Percentiles rank a stretch among this genome's conserved stretches.
Conservation (phyloP, 2,329 filamentous ascomycete genomes). For the Verticillium albo-atrum region DNA sequence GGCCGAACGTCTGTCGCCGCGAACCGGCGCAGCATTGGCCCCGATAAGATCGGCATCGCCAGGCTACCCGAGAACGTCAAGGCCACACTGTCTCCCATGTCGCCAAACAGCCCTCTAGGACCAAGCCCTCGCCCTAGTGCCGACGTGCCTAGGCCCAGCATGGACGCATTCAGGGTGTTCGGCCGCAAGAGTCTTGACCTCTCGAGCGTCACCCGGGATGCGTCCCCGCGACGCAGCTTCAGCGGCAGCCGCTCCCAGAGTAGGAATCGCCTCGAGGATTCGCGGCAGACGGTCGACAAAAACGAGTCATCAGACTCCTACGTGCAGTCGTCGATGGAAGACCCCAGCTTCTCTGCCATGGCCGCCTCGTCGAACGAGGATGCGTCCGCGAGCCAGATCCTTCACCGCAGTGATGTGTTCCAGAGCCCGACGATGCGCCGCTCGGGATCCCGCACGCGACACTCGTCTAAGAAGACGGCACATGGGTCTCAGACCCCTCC, state of each 20-base stretch:
- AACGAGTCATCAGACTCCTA: slow-evolving; percentile 71
- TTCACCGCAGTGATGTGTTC: slow-evolving; percentile 84
- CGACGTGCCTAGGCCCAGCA: slow-evolving; percentile 48
- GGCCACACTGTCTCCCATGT: slow-evolving; percentile 54
- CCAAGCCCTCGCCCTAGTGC: slow-evolving; percentile 51
- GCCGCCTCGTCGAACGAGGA: slow-evolving; percentile 62
- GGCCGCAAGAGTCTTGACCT: slow-evolving; percentile 49
- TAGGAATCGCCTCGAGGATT: slow-evolving; percentile 42
- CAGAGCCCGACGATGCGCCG: slow-evolving; percentile 67
- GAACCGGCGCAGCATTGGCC: slow-evolving; percentile 5
- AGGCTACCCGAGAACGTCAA: slow-evolving; percentile 53
- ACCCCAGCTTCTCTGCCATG: slow-evolving; percentile 67
- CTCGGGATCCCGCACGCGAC: slow-evolving; percentile 31
- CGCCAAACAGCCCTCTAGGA: slow-evolving; percentile 34
- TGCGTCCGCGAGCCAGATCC: slow-evolving; percentile 85
- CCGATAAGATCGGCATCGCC: slow-evolving; percentile 28
- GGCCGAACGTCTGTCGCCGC: slow-evolving; percentile 12
- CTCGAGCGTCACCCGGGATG: slow-evolving; percentile 35
- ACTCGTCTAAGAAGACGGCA: slow-evolving; percentile 3
- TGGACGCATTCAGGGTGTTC: slow-evolving; percentile 46
- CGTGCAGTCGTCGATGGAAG: slow-evolving; percentile 65
- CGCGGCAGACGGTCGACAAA: slow-evolving; percentile 40
- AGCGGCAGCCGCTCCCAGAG: slow-evolving; percentile 54
- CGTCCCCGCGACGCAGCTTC: slow-evolving; percentile 54
- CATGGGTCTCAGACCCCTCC: slow-evolving; percentile 3